Conservation (phyloP, 75 land plant species). For the Cupressus sempervirens region DNA sequence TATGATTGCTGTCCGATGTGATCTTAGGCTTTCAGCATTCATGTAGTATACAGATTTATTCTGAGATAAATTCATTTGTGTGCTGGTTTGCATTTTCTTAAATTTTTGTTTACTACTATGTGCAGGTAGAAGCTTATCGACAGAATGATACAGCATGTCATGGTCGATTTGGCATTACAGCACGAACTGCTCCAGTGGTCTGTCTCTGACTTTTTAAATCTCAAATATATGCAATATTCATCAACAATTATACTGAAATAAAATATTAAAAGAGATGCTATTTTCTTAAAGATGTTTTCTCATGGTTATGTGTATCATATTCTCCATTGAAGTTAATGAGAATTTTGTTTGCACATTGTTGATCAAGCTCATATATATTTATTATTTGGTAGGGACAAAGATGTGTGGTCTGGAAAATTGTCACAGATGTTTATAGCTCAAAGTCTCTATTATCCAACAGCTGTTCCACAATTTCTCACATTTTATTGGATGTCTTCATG, state of each 20-base stretch:
- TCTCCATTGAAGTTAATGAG: not conserved
- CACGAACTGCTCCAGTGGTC: conserved; percentile 94
- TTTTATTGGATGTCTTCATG: not conserved
- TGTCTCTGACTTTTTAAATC: conserved; percentile 4
- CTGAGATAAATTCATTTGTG: not conserved
- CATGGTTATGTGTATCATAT: not conserved
- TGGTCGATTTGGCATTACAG: conserved; percentile 80
- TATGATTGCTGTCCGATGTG: not conserved
- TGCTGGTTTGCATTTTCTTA: not conserved
- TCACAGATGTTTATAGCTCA: not conserved
- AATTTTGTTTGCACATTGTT: not conserved
- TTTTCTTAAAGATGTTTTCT: not conserved
- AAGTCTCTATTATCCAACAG: not conserved
- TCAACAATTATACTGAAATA: not conserved
- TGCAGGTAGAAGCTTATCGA: conserved; percentile 94
- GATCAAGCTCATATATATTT: not conserved
- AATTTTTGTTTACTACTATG: not conserved
- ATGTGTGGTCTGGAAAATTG: not conserved
- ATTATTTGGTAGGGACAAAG: not conserved
- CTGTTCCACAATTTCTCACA: not conserved
- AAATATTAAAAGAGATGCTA: not conserved
- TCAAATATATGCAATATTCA: not conserved
- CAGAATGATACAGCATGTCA: conserved; percentile 95
- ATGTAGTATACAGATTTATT: not conserved
- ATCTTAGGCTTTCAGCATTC: not conserved